Conservation (phyloP, 768 basidiomycete genomes). For the Botryobasidium botryosum region DNA sequence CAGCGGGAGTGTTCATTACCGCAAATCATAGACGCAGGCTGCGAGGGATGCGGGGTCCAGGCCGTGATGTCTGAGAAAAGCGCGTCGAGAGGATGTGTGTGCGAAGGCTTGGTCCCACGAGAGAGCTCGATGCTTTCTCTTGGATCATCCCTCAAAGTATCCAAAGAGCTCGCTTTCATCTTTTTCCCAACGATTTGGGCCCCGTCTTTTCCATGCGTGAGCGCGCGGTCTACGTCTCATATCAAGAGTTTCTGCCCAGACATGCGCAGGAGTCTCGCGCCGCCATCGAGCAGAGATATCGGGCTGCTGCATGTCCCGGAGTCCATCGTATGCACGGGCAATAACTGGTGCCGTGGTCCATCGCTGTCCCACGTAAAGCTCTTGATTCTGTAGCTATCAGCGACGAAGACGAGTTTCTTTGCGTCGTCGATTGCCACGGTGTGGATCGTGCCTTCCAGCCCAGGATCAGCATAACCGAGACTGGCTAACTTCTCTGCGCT, state of each 20-base stretch:
- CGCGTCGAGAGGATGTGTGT: too few species aligned
- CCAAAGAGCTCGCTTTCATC: not conserved
- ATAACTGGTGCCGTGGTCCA: not conserved
- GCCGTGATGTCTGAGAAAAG: not conserved
- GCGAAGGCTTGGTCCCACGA: not conserved
- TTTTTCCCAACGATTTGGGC: not conserved
- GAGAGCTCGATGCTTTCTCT: not conserved
- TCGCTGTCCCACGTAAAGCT: not conserved
- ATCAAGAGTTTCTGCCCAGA: not conserved
- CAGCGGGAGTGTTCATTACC: not conserved
- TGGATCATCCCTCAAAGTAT: not conserved
- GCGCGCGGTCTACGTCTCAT: not conserved
- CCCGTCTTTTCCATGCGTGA: not conserved
- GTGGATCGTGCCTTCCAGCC: not conserved
- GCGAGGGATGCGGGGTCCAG: not conserved
- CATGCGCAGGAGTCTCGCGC: not conserved
- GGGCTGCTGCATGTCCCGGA: not conserved
- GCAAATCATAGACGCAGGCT: not conserved
- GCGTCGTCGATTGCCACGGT: not conserved
- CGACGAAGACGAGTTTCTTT: not conserved
- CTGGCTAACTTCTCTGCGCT: not conserved
- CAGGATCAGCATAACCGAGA: not conserved
- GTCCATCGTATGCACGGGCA: not conserved
- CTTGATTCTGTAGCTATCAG: not conserved
- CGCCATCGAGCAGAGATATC: not conserved